phyloP scores from a whole-genome alignment of 2,329 filamentous ascomycete genomes.

The Cladosporium velox region DNA sequence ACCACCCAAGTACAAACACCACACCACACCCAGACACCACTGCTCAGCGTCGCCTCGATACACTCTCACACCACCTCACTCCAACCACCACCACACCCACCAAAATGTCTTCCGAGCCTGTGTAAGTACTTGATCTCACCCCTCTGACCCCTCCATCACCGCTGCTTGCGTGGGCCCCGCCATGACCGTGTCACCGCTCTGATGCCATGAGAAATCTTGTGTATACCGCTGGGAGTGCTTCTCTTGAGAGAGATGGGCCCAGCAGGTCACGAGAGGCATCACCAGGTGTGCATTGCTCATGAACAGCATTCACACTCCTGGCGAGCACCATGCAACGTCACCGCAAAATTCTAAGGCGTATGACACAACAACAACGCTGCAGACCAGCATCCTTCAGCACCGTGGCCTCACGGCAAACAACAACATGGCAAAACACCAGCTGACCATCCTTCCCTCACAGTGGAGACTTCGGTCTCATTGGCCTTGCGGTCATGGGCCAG shows the following conservation, averaged over 20 bases:
- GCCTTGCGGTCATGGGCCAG: slow-evolving; percentile 55
- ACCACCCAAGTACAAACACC: slow-evolving; percentile 15
- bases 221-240: not conserved
- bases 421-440: slow-evolving; percentile 20
- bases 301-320: not conserved
- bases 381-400: not conserved
- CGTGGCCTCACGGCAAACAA: not conserved
- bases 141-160: slow-evolving; percentile 21
- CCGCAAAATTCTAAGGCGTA: slow-evolving; percentile 13
- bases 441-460: slow-evolving; percentile 35
- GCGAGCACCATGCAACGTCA: slow-evolving; percentile 1
- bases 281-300: not conserved
- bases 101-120: slow-evolving; percentile 35
- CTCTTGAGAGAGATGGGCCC: not conserved
- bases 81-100: slow-evolving; percentile 18
- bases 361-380: slow-evolving; percentile 9
- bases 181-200: slow-evolving; percentile 9
- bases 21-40: not conserved
- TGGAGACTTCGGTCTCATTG: slow-evolving; percentile 58
- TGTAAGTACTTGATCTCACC: slow-evolving; percentile 30
- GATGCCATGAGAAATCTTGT: not conserved
- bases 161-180: slow-evolving; percentile 12
- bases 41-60: slow-evolving; percentile 15
- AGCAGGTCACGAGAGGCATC: not conserved
- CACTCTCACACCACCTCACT: slow-evolving; percentile 17